Percentiles rank a stretch among this genome's conserved stretches.
phyloP scores from a whole-genome alignment of 805 yeast species.

The Candida ortonii region DNA sequence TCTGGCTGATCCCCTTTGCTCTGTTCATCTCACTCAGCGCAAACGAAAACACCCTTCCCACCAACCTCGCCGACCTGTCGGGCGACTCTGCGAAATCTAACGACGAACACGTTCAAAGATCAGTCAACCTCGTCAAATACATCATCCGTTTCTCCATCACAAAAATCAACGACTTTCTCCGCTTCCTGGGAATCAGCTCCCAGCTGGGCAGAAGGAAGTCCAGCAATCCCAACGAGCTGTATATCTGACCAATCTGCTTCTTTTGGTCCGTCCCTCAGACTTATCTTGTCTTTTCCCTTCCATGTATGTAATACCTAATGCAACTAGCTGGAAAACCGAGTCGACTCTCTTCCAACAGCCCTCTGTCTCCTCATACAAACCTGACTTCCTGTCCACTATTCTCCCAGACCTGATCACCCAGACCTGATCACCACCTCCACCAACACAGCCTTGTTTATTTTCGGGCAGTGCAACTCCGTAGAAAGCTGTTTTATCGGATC shows the following conservation, averaged over 20 bases:
- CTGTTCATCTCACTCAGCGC: conserved; percentile 90
- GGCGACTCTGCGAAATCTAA: conserved; percentile 24
- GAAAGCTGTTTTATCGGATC: too few species aligned
- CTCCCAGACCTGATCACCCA: too few species aligned
- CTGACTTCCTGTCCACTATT: too few species aligned
- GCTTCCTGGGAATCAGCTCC: conserved; percentile 62
- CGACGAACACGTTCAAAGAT: conserved; percentile 35
- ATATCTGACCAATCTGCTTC: conserved; percentile 15
- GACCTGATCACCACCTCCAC: too few species aligned
- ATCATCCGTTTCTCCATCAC: conserved; percentile 54
- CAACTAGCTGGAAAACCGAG: too few species aligned
- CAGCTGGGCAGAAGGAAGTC: conserved; percentile 12
- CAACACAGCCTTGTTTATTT: too few species aligned
- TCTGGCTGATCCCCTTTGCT: conserved; percentile 94
- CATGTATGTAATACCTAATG: too few species aligned
- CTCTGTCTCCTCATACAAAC: too few species aligned
- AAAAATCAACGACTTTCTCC: conserved; percentile 41
- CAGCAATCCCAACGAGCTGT: conserved; percentile 29
- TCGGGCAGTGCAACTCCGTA: too few species aligned
- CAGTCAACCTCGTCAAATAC: conserved; percentile 69
- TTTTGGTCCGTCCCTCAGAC: conserved; percentile 1
- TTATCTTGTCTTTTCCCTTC: too few species aligned
- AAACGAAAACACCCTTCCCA: conserved; percentile 83
- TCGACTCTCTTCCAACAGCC: too few species aligned
- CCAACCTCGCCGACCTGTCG: conserved; percentile 27